A percentile compares a stretch with the other conserved stretches of the same genome.
phyloP scores from a whole-genome alignment of 2,329 filamentous ascomycete species.

The Salinomyces thailandicus region DNA sequence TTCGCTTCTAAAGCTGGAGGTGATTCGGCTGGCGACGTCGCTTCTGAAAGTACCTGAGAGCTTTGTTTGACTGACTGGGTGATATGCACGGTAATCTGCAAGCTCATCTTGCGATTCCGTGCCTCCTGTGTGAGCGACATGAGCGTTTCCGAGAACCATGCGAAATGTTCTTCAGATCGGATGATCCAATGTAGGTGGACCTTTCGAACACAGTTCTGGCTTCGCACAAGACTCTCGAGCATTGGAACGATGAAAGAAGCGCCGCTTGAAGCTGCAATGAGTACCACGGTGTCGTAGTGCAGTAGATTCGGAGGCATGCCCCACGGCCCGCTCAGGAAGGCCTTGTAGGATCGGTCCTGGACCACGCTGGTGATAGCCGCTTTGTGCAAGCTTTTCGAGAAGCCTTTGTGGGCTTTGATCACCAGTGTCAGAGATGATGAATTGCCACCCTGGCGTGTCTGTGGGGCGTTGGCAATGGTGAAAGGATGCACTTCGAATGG shows the following conservation, averaged over 20 bases:
- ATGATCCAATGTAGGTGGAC: constrained; percentile 23
- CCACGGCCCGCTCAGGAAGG: constrained; percentile 23
- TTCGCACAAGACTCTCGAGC: constrained; percentile 45
- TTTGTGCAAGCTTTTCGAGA: constrained; percentile 18
- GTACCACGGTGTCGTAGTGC: constrained; percentile 51
- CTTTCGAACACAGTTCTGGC: constrained; percentile 16
- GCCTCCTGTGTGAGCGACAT: constrained; percentile 9
- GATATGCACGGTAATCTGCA: constrained; percentile 45
- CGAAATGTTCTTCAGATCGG: constrained; percentile 14
- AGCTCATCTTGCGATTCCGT: constrained; percentile 27
- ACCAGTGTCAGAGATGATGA: constrained; percentile 12
- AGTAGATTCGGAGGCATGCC: constrained; percentile 30
- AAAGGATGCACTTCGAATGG: constrained; percentile 56
- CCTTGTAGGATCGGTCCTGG: constrained; percentile 8
- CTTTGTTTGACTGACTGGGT: constrained; percentile 28
- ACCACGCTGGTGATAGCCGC: constrained; percentile 10
- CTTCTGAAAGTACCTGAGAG: background rate
- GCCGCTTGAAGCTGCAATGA: constrained; percentile 51
- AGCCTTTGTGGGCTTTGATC: constrained; percentile 22
- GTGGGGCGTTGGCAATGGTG: constrained; percentile 40
- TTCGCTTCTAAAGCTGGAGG: background rate
- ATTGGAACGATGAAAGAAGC: constrained; percentile 49
- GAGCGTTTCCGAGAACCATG: constrained; percentile 14
- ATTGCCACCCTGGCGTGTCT: constrained; percentile 26
- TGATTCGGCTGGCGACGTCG: background rate